Evolutionary conservation across 2,329 filamentous ascomycete genomes (phyloP), one percentile per base, ranked within the genome.

Genomic region (Penicillium concentricum): DNA sequence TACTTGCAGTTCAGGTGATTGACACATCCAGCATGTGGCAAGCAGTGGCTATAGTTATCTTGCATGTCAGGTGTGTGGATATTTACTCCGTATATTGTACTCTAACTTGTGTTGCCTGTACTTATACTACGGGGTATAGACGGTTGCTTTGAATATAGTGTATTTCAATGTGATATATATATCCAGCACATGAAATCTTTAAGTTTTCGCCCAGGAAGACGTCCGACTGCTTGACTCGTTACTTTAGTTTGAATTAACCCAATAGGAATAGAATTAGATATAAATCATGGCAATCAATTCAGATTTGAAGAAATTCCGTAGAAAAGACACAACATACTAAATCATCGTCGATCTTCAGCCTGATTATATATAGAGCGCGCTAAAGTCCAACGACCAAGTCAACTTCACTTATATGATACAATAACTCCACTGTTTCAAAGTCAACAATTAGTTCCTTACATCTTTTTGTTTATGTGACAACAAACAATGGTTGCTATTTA

Each of bases 1-100:
- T 51, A 46, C 41, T 34, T 56, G 47, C 47, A 56, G 24, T 20
- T 50, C 13, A 32, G 15, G 26, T 12, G 13, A 32, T 41, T 47
- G 42, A 45, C 42, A 55, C 26, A 41, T 41, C 32, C 8, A 32
- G 13, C 41, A 45, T 56, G 41, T 56, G 53, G 41, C 47, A 51
- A 46, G 35, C 26, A 24, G 30, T 54, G 7, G 22, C 18, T 43
- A 24, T 9, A n/a, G 9, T 22, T 4, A 41, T 6, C n/a, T 22
- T 39, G 26, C 8, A 39, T 9, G 2, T 38, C 10, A 24, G 28
- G 13, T 38, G 9, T 16, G n/a, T 20, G 32, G 5, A 15, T 22
- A 15, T 32, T 32, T 32, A 10, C 5, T 32, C 32, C 32, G 3
- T 45, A n/a, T n/a, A n/a, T n/a, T n/a, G n/a, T n/a, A 5, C 4